Percentiles rank a stretch among this genome's conserved stretches.
phyloP scores from a whole-genome alignment of 2,329 filamentous ascomycete genomes.

The Monilinia fructicola region DNA sequence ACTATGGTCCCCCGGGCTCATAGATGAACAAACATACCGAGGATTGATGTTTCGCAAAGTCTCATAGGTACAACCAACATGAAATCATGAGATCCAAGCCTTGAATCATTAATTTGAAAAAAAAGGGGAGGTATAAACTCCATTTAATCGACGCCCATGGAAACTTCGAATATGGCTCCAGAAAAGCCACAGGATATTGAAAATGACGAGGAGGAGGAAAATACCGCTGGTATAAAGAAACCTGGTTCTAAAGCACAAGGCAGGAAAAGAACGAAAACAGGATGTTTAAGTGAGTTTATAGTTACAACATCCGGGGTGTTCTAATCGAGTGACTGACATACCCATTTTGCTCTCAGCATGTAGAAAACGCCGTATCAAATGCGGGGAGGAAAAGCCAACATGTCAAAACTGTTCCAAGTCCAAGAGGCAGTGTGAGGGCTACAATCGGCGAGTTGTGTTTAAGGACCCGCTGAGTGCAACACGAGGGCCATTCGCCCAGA shows the following conservation, averaged over 20 bases:
- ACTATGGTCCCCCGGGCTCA: background rate
- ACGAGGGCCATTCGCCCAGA: slow-evolving; percentile 44
- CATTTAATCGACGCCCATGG: background rate
- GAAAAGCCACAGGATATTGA: slow-evolving; percentile 2
- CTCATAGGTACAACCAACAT: slow-evolving; percentile 11
- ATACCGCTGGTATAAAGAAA: slow-evolving; percentile 27
- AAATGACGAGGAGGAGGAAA: slow-evolving; percentile 12
- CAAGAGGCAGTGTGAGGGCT: slow-evolving; percentile 79
- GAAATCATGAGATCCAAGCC: slow-evolving; percentile 16
- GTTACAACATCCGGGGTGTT: too few species aligned
- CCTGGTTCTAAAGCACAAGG: slow-evolving; percentile 36
- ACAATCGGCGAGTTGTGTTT: slow-evolving; percentile 78
- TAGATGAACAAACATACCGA: slow-evolving; percentile 4
- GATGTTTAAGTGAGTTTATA: slow-evolving; percentile 72
- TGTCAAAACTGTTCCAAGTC: slow-evolving; percentile 87
- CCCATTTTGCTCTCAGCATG: slow-evolving; percentile 59
- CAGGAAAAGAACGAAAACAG: slow-evolving; percentile 75
- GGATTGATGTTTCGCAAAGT: slow-evolving; percentile 11
- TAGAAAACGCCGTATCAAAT: slow-evolving; percentile 93
- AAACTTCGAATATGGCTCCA: background rate
- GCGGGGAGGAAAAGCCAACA: slow-evolving; percentile 80
- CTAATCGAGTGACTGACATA: background rate
- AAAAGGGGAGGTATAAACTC: slow-evolving; percentile 1
- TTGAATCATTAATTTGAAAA: slow-evolving; percentile 6
- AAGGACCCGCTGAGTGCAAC: slow-evolving; percentile 67